phyloP scores from a whole-genome alignment of 352 stramenopile species.

The Blastocystis sp. region DNA sequence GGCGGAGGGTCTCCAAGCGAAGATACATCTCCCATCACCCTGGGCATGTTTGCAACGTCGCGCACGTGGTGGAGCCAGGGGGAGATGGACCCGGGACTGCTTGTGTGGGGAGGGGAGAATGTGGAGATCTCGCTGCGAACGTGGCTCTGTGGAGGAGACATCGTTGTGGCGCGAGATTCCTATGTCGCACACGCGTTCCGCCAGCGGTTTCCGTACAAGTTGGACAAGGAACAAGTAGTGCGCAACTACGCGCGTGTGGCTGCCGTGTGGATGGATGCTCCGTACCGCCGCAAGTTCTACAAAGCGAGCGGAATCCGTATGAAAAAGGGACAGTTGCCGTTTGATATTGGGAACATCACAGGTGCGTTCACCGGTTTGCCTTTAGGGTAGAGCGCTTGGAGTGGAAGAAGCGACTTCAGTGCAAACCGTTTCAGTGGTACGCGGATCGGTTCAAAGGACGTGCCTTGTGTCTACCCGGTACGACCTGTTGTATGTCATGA shows the following conservation, averaged over 20 bases:
- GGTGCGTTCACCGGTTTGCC: neutral
- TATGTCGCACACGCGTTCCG: conserved; percentile 2
- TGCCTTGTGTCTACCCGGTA: neutral
- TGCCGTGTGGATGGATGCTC: neutral
- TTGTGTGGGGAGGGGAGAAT: conserved; percentile 13
- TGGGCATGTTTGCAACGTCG: neutral
- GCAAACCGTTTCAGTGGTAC: conserved; percentile 29
- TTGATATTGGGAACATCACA: conserved; percentile 11
- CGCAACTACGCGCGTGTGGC: conserved; percentile 2
- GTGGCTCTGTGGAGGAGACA: conserved; percentile 7
- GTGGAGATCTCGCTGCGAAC: conserved; percentile 16
- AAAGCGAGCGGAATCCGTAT: neutral
- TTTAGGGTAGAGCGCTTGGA: neutral
- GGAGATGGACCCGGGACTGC: neutral
- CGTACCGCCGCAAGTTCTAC: neutral
- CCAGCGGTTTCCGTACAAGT: neutral
- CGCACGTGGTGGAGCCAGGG: neutral
- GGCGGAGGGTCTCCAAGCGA: neutral
- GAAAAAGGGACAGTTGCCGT: neutral
- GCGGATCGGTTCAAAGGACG: neutral
- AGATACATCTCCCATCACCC: neutral
- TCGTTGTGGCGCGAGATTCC: neutral
- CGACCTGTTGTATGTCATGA: neutral
- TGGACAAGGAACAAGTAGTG: neutral
- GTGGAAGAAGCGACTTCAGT: neutral